Conservation (phyloP, 768 basidiomycete genomes). For the Dictyophora rubrovolvata region DNA sequence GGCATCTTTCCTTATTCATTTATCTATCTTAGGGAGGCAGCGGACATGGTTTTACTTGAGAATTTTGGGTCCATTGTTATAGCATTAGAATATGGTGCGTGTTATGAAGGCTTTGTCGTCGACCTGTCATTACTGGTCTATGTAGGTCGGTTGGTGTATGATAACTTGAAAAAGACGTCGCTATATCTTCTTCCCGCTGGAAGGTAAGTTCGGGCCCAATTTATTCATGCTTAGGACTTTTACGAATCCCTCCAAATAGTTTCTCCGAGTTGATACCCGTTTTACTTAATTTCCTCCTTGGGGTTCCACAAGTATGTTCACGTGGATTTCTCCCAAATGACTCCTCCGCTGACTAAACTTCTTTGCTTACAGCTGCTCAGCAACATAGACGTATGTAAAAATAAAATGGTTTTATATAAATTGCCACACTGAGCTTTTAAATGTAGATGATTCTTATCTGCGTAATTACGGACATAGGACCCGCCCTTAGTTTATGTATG, state of each 20-base stretch:
- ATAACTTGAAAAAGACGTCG: constrained; percentile 51
- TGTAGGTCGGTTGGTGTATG: constrained; percentile 43
- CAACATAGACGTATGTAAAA: constrained; percentile 22
- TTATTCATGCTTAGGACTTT: neutral
- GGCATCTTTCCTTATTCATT: neutral
- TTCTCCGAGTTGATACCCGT: constrained; percentile 58
- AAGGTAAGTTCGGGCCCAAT: constrained; percentile 29
- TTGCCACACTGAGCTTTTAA: constrained; percentile 25
- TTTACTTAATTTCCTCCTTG: constrained; percentile 36
- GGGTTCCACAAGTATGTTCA: constrained; percentile 23
- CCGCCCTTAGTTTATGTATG: constrained; percentile 44
- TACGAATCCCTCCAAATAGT: constrained; percentile 17
- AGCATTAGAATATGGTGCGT: constrained; percentile 49
- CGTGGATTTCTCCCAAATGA: neutral
- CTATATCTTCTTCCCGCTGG: constrained; percentile 42
- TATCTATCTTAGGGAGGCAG: constrained; percentile 31
- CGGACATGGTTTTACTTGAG: constrained; percentile 54
- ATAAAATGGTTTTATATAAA: neutral
- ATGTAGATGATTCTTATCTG: constrained; percentile 43
- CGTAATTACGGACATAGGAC: constrained; percentile 44
- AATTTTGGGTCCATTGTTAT: constrained; percentile 57
- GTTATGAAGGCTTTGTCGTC: neutral
- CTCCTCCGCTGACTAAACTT: neutral
- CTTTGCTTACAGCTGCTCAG: constrained; percentile 24
- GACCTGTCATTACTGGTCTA: neutral